These are phyloP conservation scores for Urochloa ruziziensis DNA, from an alignment of 176 grass and related monocot species.

Conservation along the genomic window DNA sequence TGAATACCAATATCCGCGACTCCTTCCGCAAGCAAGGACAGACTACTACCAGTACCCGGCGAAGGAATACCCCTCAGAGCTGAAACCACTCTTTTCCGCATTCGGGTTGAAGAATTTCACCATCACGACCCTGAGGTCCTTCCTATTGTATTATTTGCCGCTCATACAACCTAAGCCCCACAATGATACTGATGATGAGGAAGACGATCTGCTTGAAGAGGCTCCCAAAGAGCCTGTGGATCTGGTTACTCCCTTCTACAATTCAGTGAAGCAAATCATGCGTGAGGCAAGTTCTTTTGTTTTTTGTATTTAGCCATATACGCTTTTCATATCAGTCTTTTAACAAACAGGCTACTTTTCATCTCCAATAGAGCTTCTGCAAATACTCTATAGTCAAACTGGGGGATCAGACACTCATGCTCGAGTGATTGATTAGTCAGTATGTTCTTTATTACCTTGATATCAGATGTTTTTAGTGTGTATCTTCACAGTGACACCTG, in stretches of 20 bases:
- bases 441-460: slow-evolving; percentile 12
- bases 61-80: slow-evolving; percentile 79
- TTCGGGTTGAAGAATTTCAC: slow-evolving; percentile 73
- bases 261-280: slow-evolving; percentile 87
- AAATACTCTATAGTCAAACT: slow-evolving; percentile 1
- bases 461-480: neutral
- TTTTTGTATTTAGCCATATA: neutral
- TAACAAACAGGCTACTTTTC: neutral
- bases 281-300: slow-evolving; percentile 56
- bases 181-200: slow-evolving; percentile 58
- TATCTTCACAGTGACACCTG: neutral
- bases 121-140: slow-evolving; percentile 84
- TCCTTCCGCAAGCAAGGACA: slow-evolving; percentile 15
- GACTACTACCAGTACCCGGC: neutral
- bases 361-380: neutral
- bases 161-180: slow-evolving; percentile 70
- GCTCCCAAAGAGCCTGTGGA: slow-evolving; percentile 46
- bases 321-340: neutral
- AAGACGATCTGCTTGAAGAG: slow-evolving; percentile 52
- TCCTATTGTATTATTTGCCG: slow-evolving; percentile 89
- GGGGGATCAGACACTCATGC: neutral
- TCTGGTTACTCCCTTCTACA: slow-evolving; percentile 81
- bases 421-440: slow-evolving; percentile 5
- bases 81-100: slow-evolving; percentile 82
- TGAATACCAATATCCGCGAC: slow-evolving; percentile 40